Base-by-base conservation (phyloP, 768 basidiomycete genomes). In the Naematelia encephala region DNA sequence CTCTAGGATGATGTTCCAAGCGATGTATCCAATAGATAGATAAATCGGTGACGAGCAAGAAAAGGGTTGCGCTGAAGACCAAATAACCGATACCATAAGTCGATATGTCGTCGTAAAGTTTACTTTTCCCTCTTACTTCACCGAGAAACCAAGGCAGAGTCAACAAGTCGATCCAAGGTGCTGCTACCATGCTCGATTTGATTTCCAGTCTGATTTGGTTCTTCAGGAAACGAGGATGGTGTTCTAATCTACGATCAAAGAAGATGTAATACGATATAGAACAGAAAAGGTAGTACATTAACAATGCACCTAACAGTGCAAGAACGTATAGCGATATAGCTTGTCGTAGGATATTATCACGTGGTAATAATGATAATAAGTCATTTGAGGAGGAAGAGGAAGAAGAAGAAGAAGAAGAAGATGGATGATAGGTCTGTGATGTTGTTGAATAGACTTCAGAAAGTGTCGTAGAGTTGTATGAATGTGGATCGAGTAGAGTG, bases 1-100 rank as follows among this genome's bases (percentile, higher is more conserved):
- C 66, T 39, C 81, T 55, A 1, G 94, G 94, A 59, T 87, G 80
- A 74, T 99, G 96, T 56, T 94, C 81, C 79, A 82, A 82, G 23
- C 96, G 86, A 73, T 99, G 96, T n/a, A 94, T 81, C 92, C 93
- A 97, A 76, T 99, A 99, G 63, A 99, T 90, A 68, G 82, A 81
- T 67, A 91, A 89, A 78, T 99, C 96, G 16, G 94, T 99, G 77
- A 90, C 89, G 19, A 88, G 62, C 59, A 93, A 73, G 82, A 88
- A 92, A 60, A 69, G 34, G 30, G 63, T 63, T 23, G 72, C 50
- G 4, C 61, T 54, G 44, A 64, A 22, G 30, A 65, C 46, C 25
- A 68, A 44, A 62, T 69, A 73, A 21, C 65, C 62, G 61, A 69
- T 75, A 4, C 91, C 92, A 66, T 90, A 91, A 0, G 91, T 85